Evolutionary conservation across 768 basidiomycete genomes (phyloP).

Genomic region (Kwoniella sp.): DNA sequence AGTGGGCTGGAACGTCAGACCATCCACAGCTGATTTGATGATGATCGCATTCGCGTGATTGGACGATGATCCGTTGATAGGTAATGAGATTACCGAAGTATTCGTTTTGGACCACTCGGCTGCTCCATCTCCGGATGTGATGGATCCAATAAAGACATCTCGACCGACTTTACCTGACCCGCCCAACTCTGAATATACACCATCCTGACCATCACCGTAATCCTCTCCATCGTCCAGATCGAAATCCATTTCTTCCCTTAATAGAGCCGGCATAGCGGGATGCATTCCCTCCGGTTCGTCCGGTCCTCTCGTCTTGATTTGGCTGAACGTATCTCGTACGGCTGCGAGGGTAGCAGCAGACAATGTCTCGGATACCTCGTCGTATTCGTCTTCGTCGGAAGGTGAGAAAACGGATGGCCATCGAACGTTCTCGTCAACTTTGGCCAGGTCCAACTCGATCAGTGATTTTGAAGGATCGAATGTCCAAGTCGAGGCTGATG

Average conservation of each 20-base stretch:
- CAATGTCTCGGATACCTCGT: conserved; percentile 76
- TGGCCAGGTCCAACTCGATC: conserved; percentile 82
- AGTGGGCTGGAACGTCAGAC: conserved; percentile 44
- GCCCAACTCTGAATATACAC: conserved; percentile 22
- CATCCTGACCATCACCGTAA: conserved; percentile 28
- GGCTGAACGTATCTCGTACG: conserved; percentile 79
- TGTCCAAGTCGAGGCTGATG: conserved; percentile 86
- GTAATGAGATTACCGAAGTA: conserved; percentile 48
- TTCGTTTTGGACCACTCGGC: conserved; percentile 77
- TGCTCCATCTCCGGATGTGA: conserved; percentile 58
- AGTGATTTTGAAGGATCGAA: conserved; percentile 71
- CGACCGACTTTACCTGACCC: conserved; percentile 62
- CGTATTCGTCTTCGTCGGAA: conserved; percentile 49
- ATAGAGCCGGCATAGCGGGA: conserved; percentile 72
- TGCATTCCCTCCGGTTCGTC: conserved; percentile 63
- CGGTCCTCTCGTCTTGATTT: conserved; percentile 71
- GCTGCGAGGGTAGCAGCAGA: conserved; percentile 78
- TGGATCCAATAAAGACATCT: conserved; percentile 68
- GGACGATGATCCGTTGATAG: conserved; percentile 24
- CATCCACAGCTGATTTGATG: conserved; percentile 54
- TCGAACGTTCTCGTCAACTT: conserved; percentile 74
- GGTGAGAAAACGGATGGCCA: conserved; percentile 85
- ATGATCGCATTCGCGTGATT: conserved; percentile 20
- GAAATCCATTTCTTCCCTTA: conserved; percentile 82
- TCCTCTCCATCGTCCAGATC: conserved; percentile 73